Evolutionary conservation across 225 moss, liverwort and hornwort species (phyloP).

Genomic region (Ulota crispa): DNA sequence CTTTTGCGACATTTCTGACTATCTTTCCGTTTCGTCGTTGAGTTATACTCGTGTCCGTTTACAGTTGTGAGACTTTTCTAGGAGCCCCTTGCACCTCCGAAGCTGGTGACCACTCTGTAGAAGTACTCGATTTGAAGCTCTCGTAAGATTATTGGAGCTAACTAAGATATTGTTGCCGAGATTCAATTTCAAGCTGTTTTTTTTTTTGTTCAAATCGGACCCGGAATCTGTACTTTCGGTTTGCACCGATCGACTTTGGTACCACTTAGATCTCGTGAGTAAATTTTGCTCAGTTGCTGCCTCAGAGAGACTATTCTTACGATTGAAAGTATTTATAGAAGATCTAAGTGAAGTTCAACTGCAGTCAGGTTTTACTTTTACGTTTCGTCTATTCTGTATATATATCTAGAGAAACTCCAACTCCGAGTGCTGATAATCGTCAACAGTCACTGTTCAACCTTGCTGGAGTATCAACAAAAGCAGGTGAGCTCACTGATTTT

Average conservation of each 20-base stretch:
- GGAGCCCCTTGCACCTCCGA: neutral
- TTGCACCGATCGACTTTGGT: neutral
- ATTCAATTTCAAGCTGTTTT: neutral
- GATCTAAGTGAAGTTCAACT: neutral
- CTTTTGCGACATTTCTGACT: conserved; percentile 25
- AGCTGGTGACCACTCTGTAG: neutral
- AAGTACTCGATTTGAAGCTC: neutral
- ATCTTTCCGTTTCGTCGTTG: neutral
- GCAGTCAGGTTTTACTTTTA: neutral
- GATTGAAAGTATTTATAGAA: no score
- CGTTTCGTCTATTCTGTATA: neutral
- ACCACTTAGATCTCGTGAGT: neutral
- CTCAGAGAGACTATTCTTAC: neutral
- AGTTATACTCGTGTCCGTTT: neutral
- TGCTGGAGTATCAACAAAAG: neutral
- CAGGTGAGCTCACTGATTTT: conserved; percentile 17
- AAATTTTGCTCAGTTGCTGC: neutral
- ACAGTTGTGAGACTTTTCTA: neutral
- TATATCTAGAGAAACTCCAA: neutral
- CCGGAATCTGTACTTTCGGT: neutral
- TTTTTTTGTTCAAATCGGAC: neutral
- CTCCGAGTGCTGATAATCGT: neutral
- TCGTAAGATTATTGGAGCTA: neutral
- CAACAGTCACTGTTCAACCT: neutral
- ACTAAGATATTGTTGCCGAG: neutral